These are phyloP conservation scores for Scleroderma bovista DNA, from an alignment of 768 basidiomycete genomes.

Conservation along the genomic window DNA sequence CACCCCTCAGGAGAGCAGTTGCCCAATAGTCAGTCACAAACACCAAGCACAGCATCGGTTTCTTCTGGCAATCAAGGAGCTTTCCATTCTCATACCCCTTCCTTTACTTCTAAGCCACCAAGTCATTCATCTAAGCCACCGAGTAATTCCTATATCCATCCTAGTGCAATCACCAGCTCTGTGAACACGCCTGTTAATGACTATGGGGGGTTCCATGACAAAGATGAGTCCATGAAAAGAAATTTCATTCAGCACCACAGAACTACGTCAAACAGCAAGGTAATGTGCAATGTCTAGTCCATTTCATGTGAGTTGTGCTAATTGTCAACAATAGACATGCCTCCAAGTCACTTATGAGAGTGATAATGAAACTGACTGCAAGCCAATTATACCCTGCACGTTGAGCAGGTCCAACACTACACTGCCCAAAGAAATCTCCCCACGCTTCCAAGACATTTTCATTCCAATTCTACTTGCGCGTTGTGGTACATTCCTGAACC, in stretches of 20 bases:
- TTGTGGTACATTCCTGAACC: neutral
- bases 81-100: neutral
- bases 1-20: neutral
- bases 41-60: neutral
- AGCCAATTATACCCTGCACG: neutral
- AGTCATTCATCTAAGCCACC: neutral
- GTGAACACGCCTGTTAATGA: neutral
- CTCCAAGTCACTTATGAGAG: neutral
- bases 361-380: neutral
- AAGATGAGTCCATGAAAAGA: neutral
- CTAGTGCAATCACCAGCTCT: neutral
- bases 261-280: neutral
- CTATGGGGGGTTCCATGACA: neutral
- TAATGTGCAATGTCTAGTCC: neutral
- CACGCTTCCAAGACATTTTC: neutral
- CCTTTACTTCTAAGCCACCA: neutral
- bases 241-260: neutral
- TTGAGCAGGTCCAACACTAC: neutral
- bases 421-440: neutral
- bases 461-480: neutral
- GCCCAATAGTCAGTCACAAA: neutral
- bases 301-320: neutral
- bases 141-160: neutral
- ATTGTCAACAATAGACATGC: neutral
- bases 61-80: neutral